Evolutionary conservation across 1,284 basidiomycete genomes (phyloP).

Genomic region (Meira nashicola): DNA sequence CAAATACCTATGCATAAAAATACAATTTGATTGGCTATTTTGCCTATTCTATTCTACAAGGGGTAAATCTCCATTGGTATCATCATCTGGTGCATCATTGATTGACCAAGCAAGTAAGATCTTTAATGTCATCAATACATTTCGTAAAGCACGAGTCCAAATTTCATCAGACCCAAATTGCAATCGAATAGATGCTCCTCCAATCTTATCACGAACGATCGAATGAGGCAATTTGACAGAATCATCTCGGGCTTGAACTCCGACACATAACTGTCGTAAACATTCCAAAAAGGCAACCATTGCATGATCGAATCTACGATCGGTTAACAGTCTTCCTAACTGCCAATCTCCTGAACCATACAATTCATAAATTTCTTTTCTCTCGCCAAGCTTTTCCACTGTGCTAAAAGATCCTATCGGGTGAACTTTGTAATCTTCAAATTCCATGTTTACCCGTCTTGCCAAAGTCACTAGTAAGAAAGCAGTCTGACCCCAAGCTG

Average conservation of each 20-base stretch:
- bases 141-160: conserved; percentile 88
- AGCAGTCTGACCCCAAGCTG: conserved; percentile 95
- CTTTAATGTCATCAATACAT: conserved; percentile 69
- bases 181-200: conserved; percentile 85
- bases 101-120: conserved; percentile 20
- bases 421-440: conserved; percentile 25
- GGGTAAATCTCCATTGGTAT: too few species aligned
- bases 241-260: not conserved
- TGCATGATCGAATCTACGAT: conserved; percentile 87
- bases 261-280: conserved; percentile 74
- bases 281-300: conserved; percentile 96
- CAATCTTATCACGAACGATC: conserved; percentile 88
- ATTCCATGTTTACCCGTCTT: conserved; percentile 24
- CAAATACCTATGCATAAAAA: too few species aligned
- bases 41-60: too few species aligned
- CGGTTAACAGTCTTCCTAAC: conserved; percentile 78
- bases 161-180: conserved; percentile 84
- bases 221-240: conserved; percentile 55
- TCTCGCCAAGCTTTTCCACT: conserved; percentile 22
- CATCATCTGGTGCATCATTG: too few species aligned
- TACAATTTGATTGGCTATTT: too few species aligned
- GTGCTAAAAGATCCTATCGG: conserved; percentile 41
- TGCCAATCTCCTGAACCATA: conserved; percentile 61
- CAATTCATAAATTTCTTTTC: conserved; percentile 29
- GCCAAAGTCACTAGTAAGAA: conserved; percentile 77